phyloP scores from a whole-genome alignment of 176 grass and related monocot species.

The Elymus sibiricus region DNA sequence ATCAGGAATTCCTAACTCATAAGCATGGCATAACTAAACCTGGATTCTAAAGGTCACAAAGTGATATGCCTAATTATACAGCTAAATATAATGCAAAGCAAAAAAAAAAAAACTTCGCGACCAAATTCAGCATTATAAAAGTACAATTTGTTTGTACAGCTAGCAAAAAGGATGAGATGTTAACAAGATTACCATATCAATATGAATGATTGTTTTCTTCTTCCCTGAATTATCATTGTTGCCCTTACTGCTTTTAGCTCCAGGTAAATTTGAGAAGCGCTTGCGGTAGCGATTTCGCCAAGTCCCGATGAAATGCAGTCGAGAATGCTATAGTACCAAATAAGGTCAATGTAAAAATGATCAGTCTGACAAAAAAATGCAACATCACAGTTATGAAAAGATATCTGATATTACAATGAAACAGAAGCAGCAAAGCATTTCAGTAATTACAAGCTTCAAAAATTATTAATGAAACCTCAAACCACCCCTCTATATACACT shows the following conservation, averaged over 20 bases:
- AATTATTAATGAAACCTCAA: not conserved
- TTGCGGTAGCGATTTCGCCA: slow-evolving; percentile 93
- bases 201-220: slow-evolving; percentile 71
- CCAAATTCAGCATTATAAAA: slow-evolving; percentile 10
- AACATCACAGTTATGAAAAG: not conserved
- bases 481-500: not conserved
- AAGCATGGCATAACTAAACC: slow-evolving; percentile 8
- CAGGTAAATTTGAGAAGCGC: slow-evolving; percentile 59
- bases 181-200: slow-evolving; percentile 78
- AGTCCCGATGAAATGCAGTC: slow-evolving; percentile 97
- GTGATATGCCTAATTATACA: not conserved
- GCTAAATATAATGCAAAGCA: slow-evolving; percentile 24
- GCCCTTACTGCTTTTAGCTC: slow-evolving; percentile 42
- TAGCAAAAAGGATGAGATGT: slow-evolving; percentile 16
- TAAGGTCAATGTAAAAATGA: slow-evolving; percentile 9
- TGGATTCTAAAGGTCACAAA: not conserved
- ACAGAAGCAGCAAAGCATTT: slow-evolving; percentile 13
- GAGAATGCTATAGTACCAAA: slow-evolving; percentile 59
- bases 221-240: slow-evolving; percentile 36
- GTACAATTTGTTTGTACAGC: not conserved
- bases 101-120: not conserved
- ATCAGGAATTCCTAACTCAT: not conserved
- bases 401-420: not conserved
- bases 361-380: not conserved
- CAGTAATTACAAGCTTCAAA: slow-evolving; percentile 9